Base-by-base conservation (phyloP, 2,329 filamentous ascomycete genomes). In the Biscogniauxia sp. region DNA sequence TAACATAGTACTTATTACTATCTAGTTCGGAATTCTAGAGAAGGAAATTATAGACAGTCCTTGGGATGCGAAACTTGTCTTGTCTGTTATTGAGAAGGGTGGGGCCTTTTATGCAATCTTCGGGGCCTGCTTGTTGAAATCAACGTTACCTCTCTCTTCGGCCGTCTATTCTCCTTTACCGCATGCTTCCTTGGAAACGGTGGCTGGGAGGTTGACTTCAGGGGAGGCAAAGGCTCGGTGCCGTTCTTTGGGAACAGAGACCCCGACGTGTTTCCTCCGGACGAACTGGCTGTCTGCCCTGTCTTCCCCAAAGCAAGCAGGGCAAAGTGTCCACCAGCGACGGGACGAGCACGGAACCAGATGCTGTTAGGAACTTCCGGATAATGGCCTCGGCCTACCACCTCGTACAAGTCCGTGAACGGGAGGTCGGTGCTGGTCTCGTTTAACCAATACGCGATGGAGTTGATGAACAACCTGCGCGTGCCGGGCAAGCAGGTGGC, bases 281-380 rank as follows among this genome's bases (percentile, higher is more conserved):
- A 53, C 0, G 68, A 62, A 5, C 28, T 51, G 1, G 65, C 65
- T 1, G 53, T 60, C 61, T 70, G 69, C 1, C 70, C 70, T 1
- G 68, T 69, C 53, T 60, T 59, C 9, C 55, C 58, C 15, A 91
- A 74, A 23, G 88, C 83, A 72, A 92, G 76, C 65, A 89, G 84
- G 1, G 88, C 85, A 77, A 89, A 92, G 74, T 90, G 88, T 1
- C 86, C 88, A 3, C 89, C 89, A n/a, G 88, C 82, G 2, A 91
- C 89, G 0, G 89, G 89, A n/a, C 89, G 75, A 0, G 88, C 88
- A 68, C 85, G 87, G 76, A 92, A 92, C 55, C 80, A 80, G 8
- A 83, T 81, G 0, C 80, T 81, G 0, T 60, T 53, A 82, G 87
- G 68, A 84, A 89, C 19, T 80, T 59, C n/a, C 1, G 70, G 70